Percentiles rank a stretch among this genome's conserved stretches.
phyloP scores from a whole-genome alignment of 805 yeast species.

The Blastobotrys mokoenaii region DNA sequence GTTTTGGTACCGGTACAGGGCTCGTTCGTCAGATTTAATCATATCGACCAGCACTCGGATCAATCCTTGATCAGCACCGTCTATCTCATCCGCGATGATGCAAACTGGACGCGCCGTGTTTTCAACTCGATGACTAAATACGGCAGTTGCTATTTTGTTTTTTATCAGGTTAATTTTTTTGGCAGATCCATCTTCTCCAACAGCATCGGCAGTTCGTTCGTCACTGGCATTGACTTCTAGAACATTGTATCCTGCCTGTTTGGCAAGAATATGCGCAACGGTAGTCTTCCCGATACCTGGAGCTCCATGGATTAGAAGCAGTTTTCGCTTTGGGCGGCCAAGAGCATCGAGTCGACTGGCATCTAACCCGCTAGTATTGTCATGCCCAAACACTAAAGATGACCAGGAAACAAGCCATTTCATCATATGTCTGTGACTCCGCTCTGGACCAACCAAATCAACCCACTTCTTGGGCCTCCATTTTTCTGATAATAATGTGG shows the following conservation, averaged over 20 bases:
- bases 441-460: constrained; percentile 64
- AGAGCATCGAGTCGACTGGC: constrained; percentile 35
- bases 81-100: constrained; percentile 82
- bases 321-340: constrained; percentile 50
- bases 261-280: constrained; percentile 75
- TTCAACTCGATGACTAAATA: constrained; percentile 53
- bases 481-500: constrained; percentile 47
- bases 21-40: constrained; percentile 47
- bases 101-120: constrained; percentile 64
- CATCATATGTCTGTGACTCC: constrained; percentile 48
- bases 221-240: constrained; percentile 85
- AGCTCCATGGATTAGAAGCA: constrained; percentile 79
- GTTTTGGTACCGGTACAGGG: constrained; percentile 29
- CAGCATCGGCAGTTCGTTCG: constrained; percentile 47
- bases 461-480: constrained; percentile 58
- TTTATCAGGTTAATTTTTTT: constrained; percentile 32
- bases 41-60: constrained; percentile 51
- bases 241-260: constrained; percentile 70
- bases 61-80: constrained; percentile 60
- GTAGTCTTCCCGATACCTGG: constrained; percentile 93
- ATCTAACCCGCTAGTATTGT: constrained; percentile 21
- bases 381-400: constrained; percentile 44
- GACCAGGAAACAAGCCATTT: constrained; percentile 67
- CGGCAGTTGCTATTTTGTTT: constrained; percentile 51
- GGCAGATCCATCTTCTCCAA: neutral